These are phyloP conservation scores for Hordeum marinum DNA, from an alignment of 176 grass and related monocot species.

Conservation along the genomic window DNA sequence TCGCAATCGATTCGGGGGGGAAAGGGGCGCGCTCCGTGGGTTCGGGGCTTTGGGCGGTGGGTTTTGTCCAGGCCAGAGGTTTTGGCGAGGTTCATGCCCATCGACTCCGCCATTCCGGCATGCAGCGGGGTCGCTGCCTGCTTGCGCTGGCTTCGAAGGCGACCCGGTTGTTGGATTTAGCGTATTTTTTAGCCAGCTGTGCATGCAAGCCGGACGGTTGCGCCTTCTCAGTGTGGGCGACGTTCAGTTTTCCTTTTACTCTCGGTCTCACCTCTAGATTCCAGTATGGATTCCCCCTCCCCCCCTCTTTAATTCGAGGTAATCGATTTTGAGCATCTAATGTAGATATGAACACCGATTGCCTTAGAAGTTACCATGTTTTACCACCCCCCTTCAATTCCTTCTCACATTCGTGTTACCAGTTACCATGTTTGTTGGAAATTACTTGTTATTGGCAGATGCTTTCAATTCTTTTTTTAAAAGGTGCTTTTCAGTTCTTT, in stretches of 20 bases:
- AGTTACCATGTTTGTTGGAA: neutral
- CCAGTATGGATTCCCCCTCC: neutral
- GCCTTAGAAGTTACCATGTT: neutral
- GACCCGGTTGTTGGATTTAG: neutral
- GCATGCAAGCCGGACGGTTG: neutral
- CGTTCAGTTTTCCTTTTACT: neutral
- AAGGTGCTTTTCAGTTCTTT: neutral
- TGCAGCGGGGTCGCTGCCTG: neutral
- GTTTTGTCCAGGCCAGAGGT: neutral
- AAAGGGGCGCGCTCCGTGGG: neutral
- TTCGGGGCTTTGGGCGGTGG: neutral
- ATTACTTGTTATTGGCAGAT: neutral
- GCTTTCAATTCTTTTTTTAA: neutral
- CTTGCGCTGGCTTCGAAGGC: neutral
- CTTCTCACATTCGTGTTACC: neutral
- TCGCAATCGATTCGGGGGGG: neutral
- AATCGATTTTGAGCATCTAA: neutral
- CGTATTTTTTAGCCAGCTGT: too few relatives aligned
- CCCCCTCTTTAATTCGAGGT: neutral
- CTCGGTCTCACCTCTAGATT: neutral
- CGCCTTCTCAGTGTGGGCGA: neutral
- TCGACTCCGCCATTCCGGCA: neutral
- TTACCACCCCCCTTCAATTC: neutral
- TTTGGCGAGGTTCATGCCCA: neutral
- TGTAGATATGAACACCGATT: neutral